Conservation (phyloP, 2,329 filamentous ascomycete species). For the Sphaerulina populicola region DNA sequence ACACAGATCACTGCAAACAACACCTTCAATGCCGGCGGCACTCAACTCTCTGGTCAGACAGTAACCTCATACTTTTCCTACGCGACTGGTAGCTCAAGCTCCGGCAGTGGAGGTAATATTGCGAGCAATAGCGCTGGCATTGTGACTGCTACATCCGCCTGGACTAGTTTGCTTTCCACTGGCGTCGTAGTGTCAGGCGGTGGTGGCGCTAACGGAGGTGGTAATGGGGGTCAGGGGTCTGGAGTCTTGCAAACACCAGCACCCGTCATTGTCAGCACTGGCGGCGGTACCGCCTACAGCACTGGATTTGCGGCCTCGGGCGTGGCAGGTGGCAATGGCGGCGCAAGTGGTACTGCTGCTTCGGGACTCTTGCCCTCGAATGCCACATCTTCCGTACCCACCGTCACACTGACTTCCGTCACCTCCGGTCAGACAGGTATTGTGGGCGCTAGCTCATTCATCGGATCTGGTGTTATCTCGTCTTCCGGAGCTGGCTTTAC, state of each 20-base stretch:
- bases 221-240: constrained; percentile 13
- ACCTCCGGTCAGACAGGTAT: constrained; percentile 6
- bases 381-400: neutral
- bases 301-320: constrained; percentile 20
- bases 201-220: constrained; percentile 6
- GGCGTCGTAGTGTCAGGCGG: constrained; percentile 19
- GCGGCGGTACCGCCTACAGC: constrained; percentile 21
- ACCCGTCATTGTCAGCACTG: constrained; percentile 17
- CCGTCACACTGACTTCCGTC: constrained; percentile 12
- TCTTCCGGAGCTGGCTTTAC: neutral
- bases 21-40: constrained; percentile 22
- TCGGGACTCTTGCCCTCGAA: constrained; percentile 12
- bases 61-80: constrained; percentile 23
- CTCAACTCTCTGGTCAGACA: constrained; percentile 21
- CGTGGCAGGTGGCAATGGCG: constrained; percentile 11
- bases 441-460: constrained; percentile 5
- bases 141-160: constrained; percentile 19
- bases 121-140: constrained; percentile 16
- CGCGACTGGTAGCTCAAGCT: constrained; percentile 20
- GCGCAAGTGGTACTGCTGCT: constrained; percentile 13
- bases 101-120: constrained; percentile 16
- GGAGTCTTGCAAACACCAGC: constrained; percentile 13
- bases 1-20: constrained; percentile 20
- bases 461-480: constrained; percentile 6
- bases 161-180: constrained; percentile 17